A percentile compares a stretch with the other conserved stretches of the same genome.
Conservation (phyloP, 176 grass and related monocot genomes). For the Ananas comosus region DNA sequence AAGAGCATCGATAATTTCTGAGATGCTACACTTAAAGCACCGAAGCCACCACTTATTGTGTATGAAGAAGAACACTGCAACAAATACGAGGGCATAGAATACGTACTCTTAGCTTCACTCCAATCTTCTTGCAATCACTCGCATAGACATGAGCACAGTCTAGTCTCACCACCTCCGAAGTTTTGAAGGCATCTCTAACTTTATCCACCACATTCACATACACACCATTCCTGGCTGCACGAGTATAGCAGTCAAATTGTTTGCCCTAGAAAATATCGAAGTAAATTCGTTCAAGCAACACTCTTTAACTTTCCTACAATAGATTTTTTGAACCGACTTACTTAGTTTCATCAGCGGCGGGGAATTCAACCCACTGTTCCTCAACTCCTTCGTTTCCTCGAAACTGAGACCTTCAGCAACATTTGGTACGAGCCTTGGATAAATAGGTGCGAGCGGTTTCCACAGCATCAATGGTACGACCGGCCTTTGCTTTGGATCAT, state of each 20-base stretch:
- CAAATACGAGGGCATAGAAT: neutral
- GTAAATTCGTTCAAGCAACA: neutral
- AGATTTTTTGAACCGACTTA: conserved; percentile 20
- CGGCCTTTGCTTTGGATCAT: conserved; percentile 41
- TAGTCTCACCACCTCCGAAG: conserved; percentile 40
- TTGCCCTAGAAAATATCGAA: neutral
- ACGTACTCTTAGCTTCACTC: conserved; percentile 64
- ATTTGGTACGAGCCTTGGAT: conserved; percentile 52
- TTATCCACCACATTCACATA: conserved; percentile 70
- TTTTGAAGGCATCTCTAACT: conserved; percentile 60
- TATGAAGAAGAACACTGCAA: neutral
- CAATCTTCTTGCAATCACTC: conserved; percentile 77
- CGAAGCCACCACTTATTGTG: no score
- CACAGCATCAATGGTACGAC: conserved; percentile 55
- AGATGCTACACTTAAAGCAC: no score
- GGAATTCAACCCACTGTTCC: conserved; percentile 45
- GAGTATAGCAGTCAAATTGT: neutral
- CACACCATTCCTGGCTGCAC: conserved; percentile 62
- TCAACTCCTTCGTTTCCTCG: conserved; percentile 61
- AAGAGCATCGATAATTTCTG: no score
- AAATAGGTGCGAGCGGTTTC: conserved; percentile 69
- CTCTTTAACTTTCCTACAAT: no score
- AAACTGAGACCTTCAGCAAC: conserved; percentile 43
- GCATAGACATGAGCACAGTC: conserved; percentile 45
- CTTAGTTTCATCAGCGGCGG: conserved; percentile 45